These are phyloP conservation scores for Jamesozyma spencerorum DNA, from an alignment of 805 yeast genomes.

Conservation along the genomic window DNA sequence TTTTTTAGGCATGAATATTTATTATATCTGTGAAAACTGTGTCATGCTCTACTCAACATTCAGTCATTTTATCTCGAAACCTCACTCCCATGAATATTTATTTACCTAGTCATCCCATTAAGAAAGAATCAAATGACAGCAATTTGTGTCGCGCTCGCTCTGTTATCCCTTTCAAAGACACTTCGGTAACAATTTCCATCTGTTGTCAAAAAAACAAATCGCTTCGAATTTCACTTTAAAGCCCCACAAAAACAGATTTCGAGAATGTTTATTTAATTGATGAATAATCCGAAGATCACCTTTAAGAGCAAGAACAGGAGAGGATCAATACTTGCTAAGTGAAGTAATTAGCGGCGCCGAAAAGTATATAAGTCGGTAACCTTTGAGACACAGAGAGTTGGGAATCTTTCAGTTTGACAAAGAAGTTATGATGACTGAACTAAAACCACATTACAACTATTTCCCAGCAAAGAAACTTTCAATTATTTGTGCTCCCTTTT, in stretches of 20 bases:
- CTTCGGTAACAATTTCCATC: neutral
- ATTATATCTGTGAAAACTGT: neutral
- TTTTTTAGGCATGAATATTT: slow-evolving; percentile 28
- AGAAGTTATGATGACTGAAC: too few species aligned
- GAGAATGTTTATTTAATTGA: neutral
- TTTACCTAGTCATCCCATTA: neutral
- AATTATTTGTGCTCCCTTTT: slow-evolving; percentile 83
- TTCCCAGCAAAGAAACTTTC: slow-evolving; percentile 41
- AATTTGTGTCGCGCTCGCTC: neutral
- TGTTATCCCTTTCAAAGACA: neutral
- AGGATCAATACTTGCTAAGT: slow-evolving; percentile 1
- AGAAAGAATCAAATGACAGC: neutral
- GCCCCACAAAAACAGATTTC: too few species aligned
- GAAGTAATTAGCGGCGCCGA: slow-evolving; percentile 4
- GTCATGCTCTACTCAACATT: too few species aligned
- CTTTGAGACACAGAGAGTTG: neutral
- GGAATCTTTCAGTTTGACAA: neutral
- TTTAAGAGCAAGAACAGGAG: slow-evolving; percentile 2
- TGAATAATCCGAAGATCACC: neutral
- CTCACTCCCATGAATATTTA: too few species aligned
- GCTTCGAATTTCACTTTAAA: slow-evolving; percentile 1
- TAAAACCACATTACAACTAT: slow-evolving; percentile 39
- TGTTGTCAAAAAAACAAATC: neutral
- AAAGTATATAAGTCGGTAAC: slow-evolving; percentile 3
- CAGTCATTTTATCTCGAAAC: too few species aligned